A percentile compares a stretch with the other conserved stretches of the same genome.
These are phyloP conservation scores for Coniosporium tulheliwenetii DNA, from an alignment of 2,329 filamentous ascomycete genomes.

Conservation along the genomic window DNA sequence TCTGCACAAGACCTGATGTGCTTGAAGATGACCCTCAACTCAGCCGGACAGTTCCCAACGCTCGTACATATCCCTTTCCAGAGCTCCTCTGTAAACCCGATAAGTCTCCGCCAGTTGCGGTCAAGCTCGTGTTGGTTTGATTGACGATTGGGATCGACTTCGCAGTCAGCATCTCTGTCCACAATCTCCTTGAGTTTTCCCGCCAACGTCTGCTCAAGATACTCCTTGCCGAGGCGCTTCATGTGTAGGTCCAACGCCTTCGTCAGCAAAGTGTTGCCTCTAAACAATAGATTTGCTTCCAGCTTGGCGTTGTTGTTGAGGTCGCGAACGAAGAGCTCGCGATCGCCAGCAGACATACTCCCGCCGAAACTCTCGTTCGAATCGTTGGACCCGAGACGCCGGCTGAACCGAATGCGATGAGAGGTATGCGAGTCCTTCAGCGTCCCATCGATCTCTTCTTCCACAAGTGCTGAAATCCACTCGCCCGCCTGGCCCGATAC, in stretches of 20 bases:
- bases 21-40: constrained; percentile 72
- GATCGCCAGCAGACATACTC: constrained; percentile 32
- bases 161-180: constrained; percentile 77
- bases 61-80: constrained; percentile 73
- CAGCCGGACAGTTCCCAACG: constrained; percentile 59
- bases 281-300: constrained; percentile 88
- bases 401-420: constrained; percentile 47
- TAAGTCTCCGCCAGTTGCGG: constrained; percentile 67
- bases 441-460: constrained; percentile 93
- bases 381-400: constrained; percentile 55
- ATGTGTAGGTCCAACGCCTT: constrained; percentile 92
- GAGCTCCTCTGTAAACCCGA: constrained; percentile 62
- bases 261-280: constrained; percentile 85
- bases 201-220: constrained; percentile 73
- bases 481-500: constrained; percentile 71
- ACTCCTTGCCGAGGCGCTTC: constrained; percentile 85
- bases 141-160: constrained; percentile 81
- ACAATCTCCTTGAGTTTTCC: constrained; percentile 82
- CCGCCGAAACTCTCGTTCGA: constrained; percentile 35
- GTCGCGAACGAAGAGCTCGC: constrained; percentile 58
- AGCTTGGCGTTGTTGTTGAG: constrained; percentile 65
- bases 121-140: constrained; percentile 52
- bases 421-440: constrained; percentile 64
- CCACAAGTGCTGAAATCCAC: constrained; percentile 85
- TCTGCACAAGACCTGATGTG: constrained; percentile 87